Evolutionary conservation across 1,139 yeast genomes (phyloP), one percentile per base, ranked within the genome.

Genomic region (Oligophagozyma castellii): DNA sequence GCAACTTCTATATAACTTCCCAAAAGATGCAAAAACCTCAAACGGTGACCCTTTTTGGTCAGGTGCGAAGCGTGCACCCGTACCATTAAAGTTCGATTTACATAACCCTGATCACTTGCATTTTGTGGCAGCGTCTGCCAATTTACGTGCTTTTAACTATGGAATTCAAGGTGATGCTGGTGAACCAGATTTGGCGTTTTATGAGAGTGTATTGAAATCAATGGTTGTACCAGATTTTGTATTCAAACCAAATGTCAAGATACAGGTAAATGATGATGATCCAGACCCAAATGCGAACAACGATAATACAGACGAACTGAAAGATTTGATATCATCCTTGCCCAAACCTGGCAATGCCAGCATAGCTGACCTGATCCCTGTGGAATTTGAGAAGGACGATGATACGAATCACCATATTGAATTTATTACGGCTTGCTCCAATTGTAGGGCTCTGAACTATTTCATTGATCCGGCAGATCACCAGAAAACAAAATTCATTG

Each of bases 41-140:
- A 67, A 68, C 33, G 98, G 98, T 32, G 86, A 78, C 21, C 92
- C 93, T 40, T 89, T 89, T 59, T 89, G 99, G 99, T 73, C 94
- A 15, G 95, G 96, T 36, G 93, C 96, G 26, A 89, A 89, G 61
- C 75, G 98, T 55, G 94, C 95, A 14, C 99, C 99, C 31, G 70
- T 69, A 27, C 84, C 95, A 13, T 65, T 84, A 38, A 63, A 43
- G 12, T 86, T 89, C 53, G 93, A 84, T 48, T 64, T 77, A 40
- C 61, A 71, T 43, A 73, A 84, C 49, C 65, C 66, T 8, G 77
- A 80, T 46, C 96, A 89, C 52, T 69, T 75, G 52, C 71, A 79
- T 47, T 89, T 86, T 44, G 62, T 89, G 34, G 74, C 77, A 29
- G 93, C 83, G 12, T 98, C 78, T 35, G 96, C 98, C 5, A 81